These are phyloP conservation scores for Harrya chromipes DNA, from an alignment of 768 basidiomycete species.

Conservation along the genomic window DNA sequence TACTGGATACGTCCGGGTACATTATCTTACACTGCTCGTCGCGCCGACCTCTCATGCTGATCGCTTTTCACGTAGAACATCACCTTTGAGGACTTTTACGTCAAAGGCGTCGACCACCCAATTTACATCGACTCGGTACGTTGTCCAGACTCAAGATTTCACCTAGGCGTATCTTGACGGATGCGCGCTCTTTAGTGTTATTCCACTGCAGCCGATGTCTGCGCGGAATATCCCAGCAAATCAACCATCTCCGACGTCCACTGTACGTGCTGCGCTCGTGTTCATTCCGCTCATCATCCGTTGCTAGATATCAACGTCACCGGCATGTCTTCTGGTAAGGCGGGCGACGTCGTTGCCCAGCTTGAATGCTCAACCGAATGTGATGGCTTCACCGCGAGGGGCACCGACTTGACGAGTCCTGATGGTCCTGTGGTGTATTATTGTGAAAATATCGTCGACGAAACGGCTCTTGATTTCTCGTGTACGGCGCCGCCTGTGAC, in stretches of 20 bases:
- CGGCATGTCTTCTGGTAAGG: constrained; percentile 41
- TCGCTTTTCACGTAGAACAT: constrained; percentile 12
- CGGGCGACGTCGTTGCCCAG: constrained; percentile 39
- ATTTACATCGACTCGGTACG: constrained; percentile 37
- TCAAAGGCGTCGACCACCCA: constrained; percentile 41
- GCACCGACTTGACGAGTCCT: constrained; percentile 25
- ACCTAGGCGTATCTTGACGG: neutral
- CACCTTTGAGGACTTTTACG: constrained; percentile 25
- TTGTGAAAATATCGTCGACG: constrained; percentile 36
- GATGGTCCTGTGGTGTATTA: constrained; percentile 32
- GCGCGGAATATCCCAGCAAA: constrained; percentile 37
- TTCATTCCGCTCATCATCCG: neutral
- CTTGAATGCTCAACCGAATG: constrained; percentile 41
- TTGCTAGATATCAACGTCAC: constrained; percentile 36
- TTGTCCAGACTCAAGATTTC: neutral
- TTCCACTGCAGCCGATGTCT: constrained; percentile 30
- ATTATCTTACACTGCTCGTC: neutral
- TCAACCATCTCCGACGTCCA: constrained; percentile 41
- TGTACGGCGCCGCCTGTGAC: constrained; percentile 17
- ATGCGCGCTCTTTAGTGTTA: constrained; percentile 34
- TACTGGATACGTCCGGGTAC: constrained; percentile 38
- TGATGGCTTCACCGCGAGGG: constrained; percentile 36
- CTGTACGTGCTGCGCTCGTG: constrained; percentile 24
- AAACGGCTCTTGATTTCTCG: constrained; percentile 29
- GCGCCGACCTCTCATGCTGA: neutral